Conservation (phyloP, 2,329 filamentous ascomycete species). For the Botrytis tulipae region DNA sequence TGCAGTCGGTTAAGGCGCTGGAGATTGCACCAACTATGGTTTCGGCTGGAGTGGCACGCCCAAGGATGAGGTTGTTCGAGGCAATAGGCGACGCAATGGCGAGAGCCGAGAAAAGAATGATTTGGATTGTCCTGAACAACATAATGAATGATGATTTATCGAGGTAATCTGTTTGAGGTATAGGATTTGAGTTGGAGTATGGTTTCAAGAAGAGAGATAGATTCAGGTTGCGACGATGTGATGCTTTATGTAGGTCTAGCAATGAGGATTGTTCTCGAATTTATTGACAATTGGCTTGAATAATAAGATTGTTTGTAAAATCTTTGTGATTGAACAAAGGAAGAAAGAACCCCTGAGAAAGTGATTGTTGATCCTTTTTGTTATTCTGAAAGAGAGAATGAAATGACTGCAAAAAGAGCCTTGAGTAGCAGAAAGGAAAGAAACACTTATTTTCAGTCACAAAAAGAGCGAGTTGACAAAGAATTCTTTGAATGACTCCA, state of each 20-base stretch:
- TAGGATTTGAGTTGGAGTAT: background rate
- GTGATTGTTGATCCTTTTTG: background rate
- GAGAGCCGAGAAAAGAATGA: background rate
- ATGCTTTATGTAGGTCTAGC: background rate
- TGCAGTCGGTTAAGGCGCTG: constrained; percentile 46
- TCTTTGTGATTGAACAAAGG: background rate
- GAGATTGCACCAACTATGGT: constrained; percentile 43
- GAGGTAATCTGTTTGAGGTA: background rate
- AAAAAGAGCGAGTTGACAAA: background rate
- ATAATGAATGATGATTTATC: background rate
- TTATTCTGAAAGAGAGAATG: background rate
- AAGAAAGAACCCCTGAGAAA: background rate
- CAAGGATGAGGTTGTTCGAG: background rate
- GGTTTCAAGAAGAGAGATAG: background rate
- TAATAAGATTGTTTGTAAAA: background rate
- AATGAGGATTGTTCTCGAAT: background rate
- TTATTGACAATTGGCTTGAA: background rate
- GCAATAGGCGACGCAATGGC: background rate
- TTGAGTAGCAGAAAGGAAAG: background rate
- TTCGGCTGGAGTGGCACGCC: background rate
- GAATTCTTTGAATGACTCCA: background rate
- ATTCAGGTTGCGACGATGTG: background rate
- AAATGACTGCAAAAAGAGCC: background rate
- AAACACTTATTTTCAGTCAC: background rate
- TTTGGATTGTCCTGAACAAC: background rate